Evolutionary conservation across 331 rosid genomes (phyloP).

Genomic region (Phaseolus coccineus): DNA sequence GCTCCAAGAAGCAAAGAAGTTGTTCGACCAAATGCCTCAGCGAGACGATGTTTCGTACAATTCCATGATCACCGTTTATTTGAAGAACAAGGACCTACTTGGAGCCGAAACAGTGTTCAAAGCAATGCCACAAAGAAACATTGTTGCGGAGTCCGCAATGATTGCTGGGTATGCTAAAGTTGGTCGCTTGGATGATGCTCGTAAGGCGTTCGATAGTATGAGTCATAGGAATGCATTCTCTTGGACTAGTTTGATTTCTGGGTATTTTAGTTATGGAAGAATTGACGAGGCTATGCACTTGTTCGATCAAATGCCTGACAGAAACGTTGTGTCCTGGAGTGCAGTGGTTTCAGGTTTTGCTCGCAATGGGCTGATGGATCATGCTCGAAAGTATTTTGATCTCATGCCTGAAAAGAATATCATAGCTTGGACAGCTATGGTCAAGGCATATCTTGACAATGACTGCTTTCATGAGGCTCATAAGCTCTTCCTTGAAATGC

Average conservation of each 20-base stretch:
- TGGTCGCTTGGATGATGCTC: slow-evolving; percentile 54
- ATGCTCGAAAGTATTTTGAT: slow-evolving; percentile 43
- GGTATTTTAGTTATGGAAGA: slow-evolving; percentile 49
- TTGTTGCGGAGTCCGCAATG: slow-evolving; percentile 54
- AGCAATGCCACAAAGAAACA: slow-evolving; percentile 38
- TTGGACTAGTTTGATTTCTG: slow-evolving; percentile 62
- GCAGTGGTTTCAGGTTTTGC: slow-evolving; percentile 48
- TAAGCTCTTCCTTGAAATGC: slow-evolving; percentile 55
- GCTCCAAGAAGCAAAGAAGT: slow-evolving; percentile 48
- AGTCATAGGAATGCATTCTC: slow-evolving; percentile 50
- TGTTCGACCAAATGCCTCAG: slow-evolving; percentile 52
- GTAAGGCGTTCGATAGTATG: slow-evolving; percentile 53
- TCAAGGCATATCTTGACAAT: slow-evolving; percentile 56
- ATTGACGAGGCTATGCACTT: slow-evolving; percentile 46
- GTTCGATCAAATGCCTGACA: slow-evolving; percentile 54
- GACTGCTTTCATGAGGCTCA: slow-evolving; percentile 49
- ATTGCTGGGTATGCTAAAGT: slow-evolving; percentile 53
- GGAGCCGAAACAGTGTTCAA: slow-evolving; percentile 48
- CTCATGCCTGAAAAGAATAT: slow-evolving; percentile 52
- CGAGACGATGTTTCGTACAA: slow-evolving; percentile 48
- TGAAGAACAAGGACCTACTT: slow-evolving; percentile 46
- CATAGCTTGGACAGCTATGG: slow-evolving; percentile 58
- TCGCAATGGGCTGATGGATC: slow-evolving; percentile 47
- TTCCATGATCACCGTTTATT: slow-evolving; percentile 44
- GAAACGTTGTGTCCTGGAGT: slow-evolving; percentile 58